These are phyloP conservation scores for Populus tremula DNA, from an alignment of 345 rosid species.

Conservation along the genomic window DNA sequence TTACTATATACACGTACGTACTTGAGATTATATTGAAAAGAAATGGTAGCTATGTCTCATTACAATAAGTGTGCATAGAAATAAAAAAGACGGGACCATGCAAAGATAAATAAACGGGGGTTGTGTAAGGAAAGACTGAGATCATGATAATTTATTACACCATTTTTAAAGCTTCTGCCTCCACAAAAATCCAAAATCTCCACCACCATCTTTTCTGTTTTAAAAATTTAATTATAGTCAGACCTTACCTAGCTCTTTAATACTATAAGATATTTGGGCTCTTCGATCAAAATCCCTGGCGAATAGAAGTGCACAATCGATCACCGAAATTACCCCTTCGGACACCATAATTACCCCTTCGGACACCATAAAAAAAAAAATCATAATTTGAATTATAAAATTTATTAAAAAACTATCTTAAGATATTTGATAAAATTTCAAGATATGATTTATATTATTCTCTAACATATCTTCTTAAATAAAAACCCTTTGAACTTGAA, in stretches of 20 bases:
- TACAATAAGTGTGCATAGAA: background rate
- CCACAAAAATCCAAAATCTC: slow-evolving; percentile 39
- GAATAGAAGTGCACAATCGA: background rate
- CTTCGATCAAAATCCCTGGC: background rate
- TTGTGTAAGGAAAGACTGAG: slow-evolving; percentile 25
- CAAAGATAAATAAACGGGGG: background rate
- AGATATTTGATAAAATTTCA: too few relatives aligned
- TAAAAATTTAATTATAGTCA: slow-evolving; percentile 14
- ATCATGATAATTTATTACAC: slow-evolving; percentile 19
- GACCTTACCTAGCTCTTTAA: slow-evolving; percentile 18
- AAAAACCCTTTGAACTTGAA: too few relatives aligned
- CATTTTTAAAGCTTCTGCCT: slow-evolving; percentile 19
- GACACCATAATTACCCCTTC: background rate
- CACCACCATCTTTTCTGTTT: slow-evolving; percentile 17
- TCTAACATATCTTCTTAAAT: too few relatives aligned
- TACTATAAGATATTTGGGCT: slow-evolving; percentile 9
- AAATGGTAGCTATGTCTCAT: background rate
- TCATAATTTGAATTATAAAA: background rate
- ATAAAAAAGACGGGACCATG: background rate
- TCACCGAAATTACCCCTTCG: background rate
- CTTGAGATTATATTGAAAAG: background rate
- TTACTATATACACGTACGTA: too few relatives aligned
- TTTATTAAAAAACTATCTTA: too few relatives aligned
- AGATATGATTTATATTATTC: too few relatives aligned
- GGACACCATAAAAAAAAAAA: background rate